Conservation (phyloP, 306 rosid genomes). For the Trifolium fragiferum region DNA sequence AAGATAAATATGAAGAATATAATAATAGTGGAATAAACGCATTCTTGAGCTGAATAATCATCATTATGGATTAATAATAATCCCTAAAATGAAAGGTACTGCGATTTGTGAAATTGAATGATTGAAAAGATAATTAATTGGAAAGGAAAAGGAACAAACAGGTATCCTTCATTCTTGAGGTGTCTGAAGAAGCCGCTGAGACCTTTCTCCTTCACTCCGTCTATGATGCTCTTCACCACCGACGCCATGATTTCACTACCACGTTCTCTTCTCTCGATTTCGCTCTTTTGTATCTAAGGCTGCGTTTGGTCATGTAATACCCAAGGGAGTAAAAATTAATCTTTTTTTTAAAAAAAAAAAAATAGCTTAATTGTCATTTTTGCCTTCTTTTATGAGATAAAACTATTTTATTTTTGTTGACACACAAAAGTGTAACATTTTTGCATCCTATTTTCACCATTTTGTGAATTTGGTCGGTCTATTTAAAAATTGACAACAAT, state of each 20-base stretch:
- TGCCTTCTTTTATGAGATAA: no score
- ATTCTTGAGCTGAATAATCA: conserved; percentile 6
- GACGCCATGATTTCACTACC: conserved; percentile 63
- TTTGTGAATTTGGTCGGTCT: no score
- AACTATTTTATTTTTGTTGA: no score
- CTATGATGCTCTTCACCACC: conserved; percentile 71
- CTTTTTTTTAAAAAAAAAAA: no score
- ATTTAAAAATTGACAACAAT: no score
- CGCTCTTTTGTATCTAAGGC: not conserved
- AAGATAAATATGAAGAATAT: not conserved
- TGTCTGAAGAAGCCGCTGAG: conserved; percentile 62
- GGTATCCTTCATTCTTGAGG: conserved; percentile 82
- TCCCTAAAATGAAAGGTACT: not conserved
- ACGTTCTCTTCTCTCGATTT: not conserved
- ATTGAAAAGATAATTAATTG: not conserved
- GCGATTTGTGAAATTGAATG: conserved; percentile 18
- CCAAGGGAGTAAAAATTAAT: not conserved
- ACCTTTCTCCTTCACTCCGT: conserved; percentile 80
- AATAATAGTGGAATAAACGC: not conserved
- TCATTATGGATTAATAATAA: not conserved
- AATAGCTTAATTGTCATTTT: no score
- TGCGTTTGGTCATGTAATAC: not conserved
- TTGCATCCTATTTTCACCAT: no score
- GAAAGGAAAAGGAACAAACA: conserved; percentile 48
- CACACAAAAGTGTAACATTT: no score